Base-by-base conservation (phyloP, 306 rosid species). In the Pyrus bretschneideri region DNA sequence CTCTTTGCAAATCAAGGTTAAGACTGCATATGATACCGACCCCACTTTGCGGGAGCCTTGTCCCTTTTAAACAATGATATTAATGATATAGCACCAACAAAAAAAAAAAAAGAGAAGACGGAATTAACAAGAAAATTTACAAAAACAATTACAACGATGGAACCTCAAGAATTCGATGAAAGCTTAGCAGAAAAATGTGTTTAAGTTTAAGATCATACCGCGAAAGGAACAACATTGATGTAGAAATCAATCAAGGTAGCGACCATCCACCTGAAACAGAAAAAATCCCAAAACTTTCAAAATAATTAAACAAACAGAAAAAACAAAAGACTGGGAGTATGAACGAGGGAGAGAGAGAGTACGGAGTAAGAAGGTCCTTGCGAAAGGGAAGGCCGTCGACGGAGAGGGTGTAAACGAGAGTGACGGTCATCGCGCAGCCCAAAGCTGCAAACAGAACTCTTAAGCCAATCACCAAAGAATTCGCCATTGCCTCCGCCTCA, bases 231-330 rank as follows among this genome's bases (percentile, higher is more conserved):
- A 84, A 94, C 72, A 51, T 92, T 89, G 84, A 94, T 85, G 69
- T 86, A 94, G 82, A 94, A 91, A 83, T 94, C 98, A 81, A 94
- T 46, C 89, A 89, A 81, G 76, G 91, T 79, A 54, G 95, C 89
- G 4, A 0, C 79, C 94, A 94, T 86, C 92, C 97, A 90, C 83
- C 98, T 94, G 45, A 42, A 42, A 9, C 45, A 9, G 83, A 83
- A 82, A 83, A 55, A 55, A 79, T 67, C n/a, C 5, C 51, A 35
- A 21, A 67, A 35, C 29, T 62, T 63, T 2, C 40, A 29, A 2
- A 23, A 27, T 11, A 62, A 14, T 11, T 45, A 22, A 69, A 69
- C 40, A 27, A 69, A n/a, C 2, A 13, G 9, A 7, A n/a, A 11
- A 15, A 23, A 5, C 12, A 5, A 15, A 55, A 23, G 12, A 18